phyloP scores from a whole-genome alignment of 2,329 filamentous ascomycete species.

The Neodidymelliopsis sp. region DNA sequence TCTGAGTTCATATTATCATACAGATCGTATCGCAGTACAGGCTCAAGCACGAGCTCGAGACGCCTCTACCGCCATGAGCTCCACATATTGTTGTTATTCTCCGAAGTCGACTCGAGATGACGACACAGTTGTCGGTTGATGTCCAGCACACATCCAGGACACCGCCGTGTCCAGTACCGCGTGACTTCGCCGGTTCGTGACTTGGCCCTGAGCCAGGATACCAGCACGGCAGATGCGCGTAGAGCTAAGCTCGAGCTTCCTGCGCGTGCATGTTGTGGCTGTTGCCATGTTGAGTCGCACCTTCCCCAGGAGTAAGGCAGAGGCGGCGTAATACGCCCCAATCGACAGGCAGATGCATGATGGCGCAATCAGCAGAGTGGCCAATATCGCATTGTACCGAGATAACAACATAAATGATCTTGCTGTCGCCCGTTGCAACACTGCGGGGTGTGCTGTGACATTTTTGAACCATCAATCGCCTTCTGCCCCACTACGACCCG shows the following conservation, averaged over 20 bases:
- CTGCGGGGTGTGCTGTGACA: conserved; percentile 6
- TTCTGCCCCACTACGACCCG: conserved; percentile 24
- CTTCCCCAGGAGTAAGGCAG: conserved; percentile 4
- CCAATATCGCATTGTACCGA: conserved; percentile 1
- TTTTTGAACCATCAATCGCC: conserved; percentile 6
- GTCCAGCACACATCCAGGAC: not conserved
- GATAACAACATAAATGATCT: not conserved
- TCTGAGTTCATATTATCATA: too few species aligned
- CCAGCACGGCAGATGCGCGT: conserved; percentile 13
- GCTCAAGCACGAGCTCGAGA: conserved; percentile 1
- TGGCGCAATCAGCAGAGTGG: conserved; percentile 5
- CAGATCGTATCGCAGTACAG: too few species aligned
- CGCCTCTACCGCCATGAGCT: not conserved
- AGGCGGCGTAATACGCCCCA: not conserved
- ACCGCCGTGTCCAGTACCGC: not conserved
- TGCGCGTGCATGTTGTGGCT: too few species aligned
- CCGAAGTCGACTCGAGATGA: not conserved
- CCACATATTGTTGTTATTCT: not conserved
- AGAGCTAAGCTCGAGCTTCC: conserved; percentile 3
- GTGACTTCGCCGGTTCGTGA: not conserved
- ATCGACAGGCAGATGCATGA: conserved; percentile 8
- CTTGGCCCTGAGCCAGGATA: not conserved
- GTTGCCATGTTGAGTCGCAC: not conserved
- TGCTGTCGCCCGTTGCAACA: conserved; percentile 9
- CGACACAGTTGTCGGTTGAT: not conserved